Evolutionary conservation across 257 asterid species (phyloP), one percentile per base, ranked within the genome.

Genomic region (Pogostemon cablin): DNA sequence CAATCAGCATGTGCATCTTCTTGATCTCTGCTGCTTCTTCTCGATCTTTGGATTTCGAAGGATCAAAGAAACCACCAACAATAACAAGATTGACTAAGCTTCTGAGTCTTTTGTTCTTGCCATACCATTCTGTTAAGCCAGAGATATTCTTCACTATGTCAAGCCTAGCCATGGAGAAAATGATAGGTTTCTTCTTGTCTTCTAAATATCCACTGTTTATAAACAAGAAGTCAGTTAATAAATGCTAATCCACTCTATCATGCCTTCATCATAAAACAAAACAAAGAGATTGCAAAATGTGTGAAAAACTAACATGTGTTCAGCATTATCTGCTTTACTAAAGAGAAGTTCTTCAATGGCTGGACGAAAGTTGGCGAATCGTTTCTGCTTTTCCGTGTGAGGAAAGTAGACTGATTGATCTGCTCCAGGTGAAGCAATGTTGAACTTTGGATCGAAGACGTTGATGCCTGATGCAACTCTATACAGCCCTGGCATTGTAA

Each of bases 101-200:
- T 65, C 95, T 81, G 3, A 93, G 90, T 78, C 80, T 80, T 69
- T 78, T 90, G 92, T 93, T 90, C 84, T 80, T 88, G 25, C 98
- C 98, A 20, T 81, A 93, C 98, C 96, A 90, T 64, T 93, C 97
- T 10, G 90, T 78, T 81, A 93, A 82, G 57, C 98, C 97, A 32
- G 90, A 79, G 2, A 89, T 80, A 62, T 93, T 93, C 88, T 90
- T 93, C 73, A 93, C 97, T 37, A 50, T 72, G 15, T 90, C 97
- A 34, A 90, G 87, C 87, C 98, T 90, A 44, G 98, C 97, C 98
- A 93, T 93, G 77, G 95, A 82, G 88, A 93, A 93, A 42, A 93
- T 85, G 10, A 93, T 82, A 2, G 97, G 98, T 62, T 90, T 93
- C 79, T 68, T 87, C 69, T 57, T 81, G 80, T 93, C 97, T 72